A percentile compares a stretch with the other conserved stretches of the same genome.
These are phyloP conservation scores for Blastomyces parvus DNA, from an alignment of 2,329 filamentous ascomycete genomes.

Conservation along the genomic window DNA sequence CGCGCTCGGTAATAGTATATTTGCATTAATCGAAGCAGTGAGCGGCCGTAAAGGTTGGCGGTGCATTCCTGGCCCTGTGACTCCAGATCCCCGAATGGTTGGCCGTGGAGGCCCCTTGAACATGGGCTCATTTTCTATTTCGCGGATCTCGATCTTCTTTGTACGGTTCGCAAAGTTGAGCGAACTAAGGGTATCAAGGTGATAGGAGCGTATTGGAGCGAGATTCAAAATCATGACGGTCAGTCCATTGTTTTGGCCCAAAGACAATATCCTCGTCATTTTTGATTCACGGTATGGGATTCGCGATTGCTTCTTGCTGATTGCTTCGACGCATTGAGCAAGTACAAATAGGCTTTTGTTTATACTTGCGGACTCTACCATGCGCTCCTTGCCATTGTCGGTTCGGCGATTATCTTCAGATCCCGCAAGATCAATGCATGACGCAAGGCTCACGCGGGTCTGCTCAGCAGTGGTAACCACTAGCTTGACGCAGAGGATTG, in stretches of 20 bases:
- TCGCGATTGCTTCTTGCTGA: conserved; percentile 61
- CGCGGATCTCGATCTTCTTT: conserved; percentile 90
- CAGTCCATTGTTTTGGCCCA: conserved; percentile 90
- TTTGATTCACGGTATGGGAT: conserved; percentile 93
- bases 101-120: conserved; percentile 64
- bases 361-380: conserved; percentile 93
- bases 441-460: conserved; percentile 69
- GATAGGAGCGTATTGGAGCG: conserved; percentile 81
- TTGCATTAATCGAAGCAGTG: conserved; percentile 64
- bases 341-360: conserved; percentile 95
- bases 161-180: conserved; percentile 91
- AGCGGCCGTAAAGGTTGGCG: conserved; percentile 74
- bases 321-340: conserved; percentile 91
- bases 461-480: conserved; percentile 62
- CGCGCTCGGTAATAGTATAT: conserved; percentile 47
- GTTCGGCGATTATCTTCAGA: conserved; percentile 93
- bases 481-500: conserved; percentile 82
- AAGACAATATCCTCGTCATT: conserved; percentile 87
- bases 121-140: conserved; percentile 90
- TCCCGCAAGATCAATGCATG: conserved; percentile 87
- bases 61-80: conserved; percentile 37
- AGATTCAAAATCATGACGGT: conserved; percentile 96
- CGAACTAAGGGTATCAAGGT: conserved; percentile 86
- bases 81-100: conserved; percentile 28
- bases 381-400: conserved; percentile 81